Evolutionary conservation across 805 yeast genomes (phyloP), one percentile per base, ranked within the genome.

Genomic region (Metschnikowia drakensbergensis): DNA sequence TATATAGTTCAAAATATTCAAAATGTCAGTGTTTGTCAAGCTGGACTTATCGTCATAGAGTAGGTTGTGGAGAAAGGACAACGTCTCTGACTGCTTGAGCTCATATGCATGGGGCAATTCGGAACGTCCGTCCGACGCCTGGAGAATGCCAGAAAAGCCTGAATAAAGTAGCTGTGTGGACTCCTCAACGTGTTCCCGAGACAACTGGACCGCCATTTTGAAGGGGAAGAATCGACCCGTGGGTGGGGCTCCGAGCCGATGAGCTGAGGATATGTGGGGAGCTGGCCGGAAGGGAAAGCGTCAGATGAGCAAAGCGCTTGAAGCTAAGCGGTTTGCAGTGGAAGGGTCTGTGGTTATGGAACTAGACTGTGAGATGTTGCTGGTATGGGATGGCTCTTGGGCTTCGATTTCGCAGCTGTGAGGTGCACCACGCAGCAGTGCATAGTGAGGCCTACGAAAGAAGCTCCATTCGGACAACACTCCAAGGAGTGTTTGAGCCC

Each of bases 71-170:
- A 71, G 58, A 48, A 72, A 70, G 1, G 72, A 66, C 33, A 71
- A 57, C n/a, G 74, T 68, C 43, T 72, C 75, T 1, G 74, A 69
- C 52, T 64, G 73, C 55, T 60, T 66, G 37, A 70, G 59, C 49
- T 72, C 76, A 50, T 68, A 70, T 37, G 69, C 72, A 38, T 57
- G 61, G n/a, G 56, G 52, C 4, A 55, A 45, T 26, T 52, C 51
- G 33, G 42, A 45, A 3, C 45, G 37, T 6, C 35, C 32, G 3
- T n/a, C 45, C 1, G 54, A 40, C 8, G 42, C 7, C 6, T 37
- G 46, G n/a, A 50, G 22, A 26, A 38, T 25, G 5, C 37, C 50
- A 3, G 54, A 37, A 33, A 45, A 31, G 28, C 45, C 49, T 4
- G 45, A 32, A n/a, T 42, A 42, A 3, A 32, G 29, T 28, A 44